phyloP scores from a whole-genome alignment of 208 protist genomes.

The Leishmania turanica region DNA sequence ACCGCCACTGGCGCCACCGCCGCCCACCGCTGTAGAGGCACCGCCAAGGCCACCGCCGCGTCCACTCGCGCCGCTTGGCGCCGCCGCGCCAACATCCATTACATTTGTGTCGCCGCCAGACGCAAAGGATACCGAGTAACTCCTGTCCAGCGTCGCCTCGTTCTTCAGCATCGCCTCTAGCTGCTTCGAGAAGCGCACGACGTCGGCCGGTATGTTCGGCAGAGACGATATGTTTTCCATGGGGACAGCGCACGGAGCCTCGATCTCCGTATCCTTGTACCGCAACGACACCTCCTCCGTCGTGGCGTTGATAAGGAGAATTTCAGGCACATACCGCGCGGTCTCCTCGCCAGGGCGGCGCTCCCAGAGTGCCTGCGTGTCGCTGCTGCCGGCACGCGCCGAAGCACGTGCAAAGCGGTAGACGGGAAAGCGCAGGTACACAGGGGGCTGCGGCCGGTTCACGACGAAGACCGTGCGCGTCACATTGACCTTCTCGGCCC shows the following conservation, averaged over 20 bases:
- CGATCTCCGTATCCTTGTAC: constrained; percentile 35
- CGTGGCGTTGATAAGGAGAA: constrained; percentile 38
- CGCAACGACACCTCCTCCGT: constrained; percentile 36
- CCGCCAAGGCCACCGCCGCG: neutral
- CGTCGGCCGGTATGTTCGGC: constrained; percentile 22
- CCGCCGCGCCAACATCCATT: neutral
- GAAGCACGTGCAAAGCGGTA: constrained; percentile 40
- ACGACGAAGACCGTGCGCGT: constrained; percentile 68
- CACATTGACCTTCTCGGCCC: constrained; percentile 66
- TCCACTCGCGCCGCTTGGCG: neutral
- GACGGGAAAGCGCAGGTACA: constrained; percentile 49
- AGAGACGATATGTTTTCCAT: constrained; percentile 39
- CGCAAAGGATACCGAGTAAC: constrained; percentile 7
- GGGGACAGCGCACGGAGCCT: constrained; percentile 20
- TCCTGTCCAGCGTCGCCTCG: constrained; percentile 15
- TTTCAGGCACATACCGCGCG: constrained; percentile 35
- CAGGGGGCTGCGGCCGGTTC: constrained; percentile 44
- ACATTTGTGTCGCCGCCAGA: constrained; percentile 1
- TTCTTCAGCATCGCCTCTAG: constrained; percentile 38
- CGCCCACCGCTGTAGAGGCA: neutral
- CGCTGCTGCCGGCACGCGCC: neutral
- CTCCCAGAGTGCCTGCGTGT: constrained; percentile 17
- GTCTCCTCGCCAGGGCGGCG: constrained; percentile 23
- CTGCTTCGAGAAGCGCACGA: constrained; percentile 35
- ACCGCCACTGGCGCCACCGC: neutral